Evolutionary conservation across 106 monocot genomes (phyloP), one percentile per base, ranked within the genome.

Genomic region (Vanilla planifolia): DNA sequence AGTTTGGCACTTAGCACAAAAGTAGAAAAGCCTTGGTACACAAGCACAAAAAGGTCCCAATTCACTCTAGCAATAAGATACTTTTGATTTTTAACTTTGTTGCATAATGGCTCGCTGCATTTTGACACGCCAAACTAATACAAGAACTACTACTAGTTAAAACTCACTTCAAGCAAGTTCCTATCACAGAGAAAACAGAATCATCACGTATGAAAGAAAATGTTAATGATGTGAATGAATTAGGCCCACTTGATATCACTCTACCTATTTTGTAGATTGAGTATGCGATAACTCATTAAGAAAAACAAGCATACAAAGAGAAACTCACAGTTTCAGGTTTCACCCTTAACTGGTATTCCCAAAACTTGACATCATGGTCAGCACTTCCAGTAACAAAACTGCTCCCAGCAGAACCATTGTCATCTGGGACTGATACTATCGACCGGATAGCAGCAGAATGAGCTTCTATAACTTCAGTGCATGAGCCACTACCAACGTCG

Each of bases 331-430:
- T 33, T 69, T 62, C 78, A 50, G 84, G 19, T 60, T 73, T 79
- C 69, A 79, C 48, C 34, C 69, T 32, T n/a, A 82, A 37, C 51
- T 77, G 70, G 73, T 92, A 98, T 37, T 92, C 92, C 98, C 98
- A 98, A 62, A 98, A 88, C 67, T 98, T 91, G 46, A 98, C 79
- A 80, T 88, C 81, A 53, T 65, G 55, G 70, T 98, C 98, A 47
- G 71, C 68, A 67, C 81, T 69, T 28, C 91, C 98, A 24, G 98
- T 92, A 29, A 88, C 85, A 75, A 98, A 98, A 8, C 98, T 88
- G 63, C 67, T 74, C n/a, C 78, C 77, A 28, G 27, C 23, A 67
- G 56, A 45, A 24, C 77, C 82, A 62, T 62, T 65, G 6, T 63
- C 71, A 71, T 80, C 77, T 48, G 87, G 87, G 55, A 73, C 69